Base-by-base conservation (phyloP, 192 early-diverging fungal genomes). In the Jimgerdemannia flammicorona region DNA sequence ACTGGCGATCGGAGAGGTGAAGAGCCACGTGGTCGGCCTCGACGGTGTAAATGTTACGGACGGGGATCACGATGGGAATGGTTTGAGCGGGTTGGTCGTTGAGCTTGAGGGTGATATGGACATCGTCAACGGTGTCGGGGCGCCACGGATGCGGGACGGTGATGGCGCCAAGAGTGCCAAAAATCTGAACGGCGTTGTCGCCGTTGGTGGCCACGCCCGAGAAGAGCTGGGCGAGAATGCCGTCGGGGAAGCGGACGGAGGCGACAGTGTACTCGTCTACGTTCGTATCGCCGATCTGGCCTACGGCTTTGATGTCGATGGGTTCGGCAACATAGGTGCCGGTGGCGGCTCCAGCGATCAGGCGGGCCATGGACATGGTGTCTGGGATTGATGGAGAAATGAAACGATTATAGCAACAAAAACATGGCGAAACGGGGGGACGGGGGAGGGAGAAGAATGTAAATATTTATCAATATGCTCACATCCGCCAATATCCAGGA, bases 401-500 rank as follows among this genome's bases (percentile, higher is more conserved):
- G n/a, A n/a, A 64, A 63, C 1, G 0, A 29, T 29, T 29, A 29
- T 29, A 29, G 29, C 29, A 29, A 29, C 29, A 29, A 1, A 29
- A 29, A 29, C 29, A 29, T 29, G 29, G 29, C 29, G 29, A 29
- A 29, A n/a, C n/a, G n/a, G n/a, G n/a, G n/a, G n/a, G n/a, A n/a
- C n/a, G n/a, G 29, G 29, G 29, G 29, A 29, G 29, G 29, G 29
- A 29, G 29, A 29, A 29, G 29, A 29, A 19, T 49, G 40, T 43
- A 40, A 4, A 42, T 19, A 49, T 4, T 42, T 6, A 10, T 40
- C 3, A 43, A 11, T 40, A 3, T 67, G 71, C 79, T 75, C 74
- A 81, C 80, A 81, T 65, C 80, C 80, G 42, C 80, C 80, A 67
- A 81, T 81, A 54, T 81, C 80, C 44, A 81, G 40, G 44, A 81